Conservation (phyloP, 2,329 filamentous ascomycete genomes). For the Colletotrichum euphorbiae region DNA sequence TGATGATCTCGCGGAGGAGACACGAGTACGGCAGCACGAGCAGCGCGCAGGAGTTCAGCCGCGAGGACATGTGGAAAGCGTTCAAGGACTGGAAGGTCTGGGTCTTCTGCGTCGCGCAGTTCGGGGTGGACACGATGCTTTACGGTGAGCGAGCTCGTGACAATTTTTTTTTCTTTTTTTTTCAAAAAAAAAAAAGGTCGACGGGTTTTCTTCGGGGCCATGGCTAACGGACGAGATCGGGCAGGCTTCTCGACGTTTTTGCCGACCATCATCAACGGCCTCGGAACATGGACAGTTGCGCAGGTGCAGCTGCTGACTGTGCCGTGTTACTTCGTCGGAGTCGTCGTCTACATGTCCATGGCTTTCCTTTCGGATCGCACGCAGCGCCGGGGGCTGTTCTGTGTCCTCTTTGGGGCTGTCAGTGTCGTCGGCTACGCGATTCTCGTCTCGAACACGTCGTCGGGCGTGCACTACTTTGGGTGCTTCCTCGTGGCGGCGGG, state of each 20-base stretch:
- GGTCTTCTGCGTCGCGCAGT: conserved; percentile 76
- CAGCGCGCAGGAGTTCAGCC: conserved; percentile 60
- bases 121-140: conserved; percentile 80
- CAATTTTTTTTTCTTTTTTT: too few species aligned
- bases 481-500: conserved; percentile 82
- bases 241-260: conserved; percentile 69
- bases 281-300: conserved; percentile 63
- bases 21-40: conserved; percentile 61
- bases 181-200: too few species aligned
- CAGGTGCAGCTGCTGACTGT: conserved; percentile 73
- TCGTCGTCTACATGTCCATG: conserved; percentile 73
- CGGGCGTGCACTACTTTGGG: conserved; percentile 55
- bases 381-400: conserved; percentile 66
- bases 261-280: conserved; percentile 72
- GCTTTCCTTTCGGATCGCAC: conserved; percentile 76
- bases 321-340: conserved; percentile 73
- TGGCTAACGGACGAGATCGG: conserved; percentile 42
- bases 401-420: conserved; percentile 62
- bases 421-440: conserved; percentile 70
- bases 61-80: conserved; percentile 73
- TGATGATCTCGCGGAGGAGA: conserved; percentile 44
- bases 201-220: too few species aligned
- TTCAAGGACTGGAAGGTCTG: conserved; percentile 83
- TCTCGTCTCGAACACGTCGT: conserved; percentile 62
- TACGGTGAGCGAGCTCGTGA: conserved; percentile 59